Base-by-base conservation (phyloP, 2,329 filamentous ascomycete species). In the Pyrenophora teres region DNA sequence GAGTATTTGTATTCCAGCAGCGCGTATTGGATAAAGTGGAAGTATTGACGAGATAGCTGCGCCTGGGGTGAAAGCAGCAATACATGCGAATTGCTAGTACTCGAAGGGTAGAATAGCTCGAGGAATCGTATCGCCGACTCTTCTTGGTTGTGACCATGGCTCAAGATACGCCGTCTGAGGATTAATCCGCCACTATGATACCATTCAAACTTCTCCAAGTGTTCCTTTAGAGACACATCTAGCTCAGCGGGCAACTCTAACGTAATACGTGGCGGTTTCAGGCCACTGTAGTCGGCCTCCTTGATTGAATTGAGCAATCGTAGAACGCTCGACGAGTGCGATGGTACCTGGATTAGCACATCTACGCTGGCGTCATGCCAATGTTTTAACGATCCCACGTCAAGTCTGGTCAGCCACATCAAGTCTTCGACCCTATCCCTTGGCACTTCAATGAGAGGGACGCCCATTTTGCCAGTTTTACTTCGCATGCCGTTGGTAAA, bases 71-170 rank as follows among this genome's bases (percentile, higher is more conserved):
- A 92, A 5, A 99, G 81, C 2, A 97, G 76, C n/a, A 99, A 80
- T 2, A 96, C 83, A 70, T 97, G 91, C 8, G 87, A 87, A 45
- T 84, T 74, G 2, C 73, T 69, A 4, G 85, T 79, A 51, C 85
- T 79, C 3, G 78, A 76, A 2, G 94, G 92, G 81, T 92, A 97
- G 71, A 96, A 96, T 0, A 90, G 88, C 75, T 97, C 92, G 4
- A 96, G 76, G 52, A 93, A 89, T 19, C 87, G 85, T 13, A 87
- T 78, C 0, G 90, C 86, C 49, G 87, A 87, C 61, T 92, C 87
- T 57, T 89, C 85, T 37, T 88, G 81, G 5, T 80, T 85, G 56
- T 87, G 66, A 40, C 78, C 78, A 40, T 81, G 77, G 32, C 79
- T 79, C 9, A 83, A 78, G 37, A 97, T 87, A 25, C 90, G 87